A percentile compares a stretch with the other conserved stretches of the same genome.
Conservation (phyloP, 148 eudicot genomes). For the Persicaria tinctoria region DNA sequence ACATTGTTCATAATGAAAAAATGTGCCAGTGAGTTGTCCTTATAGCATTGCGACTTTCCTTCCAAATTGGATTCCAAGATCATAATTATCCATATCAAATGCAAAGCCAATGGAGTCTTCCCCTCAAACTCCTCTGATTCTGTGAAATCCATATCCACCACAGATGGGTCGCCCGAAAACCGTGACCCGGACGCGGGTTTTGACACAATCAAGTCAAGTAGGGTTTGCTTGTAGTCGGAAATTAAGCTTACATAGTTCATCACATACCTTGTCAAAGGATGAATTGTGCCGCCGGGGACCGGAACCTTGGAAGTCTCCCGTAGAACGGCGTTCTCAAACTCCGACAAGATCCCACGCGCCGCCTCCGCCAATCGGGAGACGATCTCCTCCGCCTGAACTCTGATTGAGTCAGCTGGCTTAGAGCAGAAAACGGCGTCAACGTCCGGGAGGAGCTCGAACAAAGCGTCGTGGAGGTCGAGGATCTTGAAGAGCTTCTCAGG, state of each 20-base stretch:
- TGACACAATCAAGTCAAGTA: conserved; percentile 65
- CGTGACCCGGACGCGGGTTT: conserved; percentile 63
- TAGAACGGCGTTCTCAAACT: conserved; percentile 80
- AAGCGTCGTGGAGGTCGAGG: conserved; percentile 64
- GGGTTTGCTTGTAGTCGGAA: conserved; percentile 74
- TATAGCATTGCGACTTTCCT: conserved; percentile 57
- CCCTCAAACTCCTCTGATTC: conserved; percentile 38
- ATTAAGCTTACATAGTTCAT: conserved; percentile 88
- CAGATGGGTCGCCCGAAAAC: conserved; percentile 43
- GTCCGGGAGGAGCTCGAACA: conserved; percentile 69
- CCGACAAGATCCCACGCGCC: conserved; percentile 72
- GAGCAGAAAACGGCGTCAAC: conserved; percentile 59
- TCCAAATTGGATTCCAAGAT: conserved; percentile 60
- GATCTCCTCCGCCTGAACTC: conserved; percentile 74
- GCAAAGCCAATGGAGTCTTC: conserved; percentile 53
- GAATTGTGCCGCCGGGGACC: conserved; percentile 86
- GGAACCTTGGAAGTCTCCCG: conserved; percentile 74
- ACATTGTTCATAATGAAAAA: conserved; percentile 88
- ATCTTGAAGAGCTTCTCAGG: conserved; percentile 87
- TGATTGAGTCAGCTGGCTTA: conserved; percentile 48
- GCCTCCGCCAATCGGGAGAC: conserved; percentile 75
- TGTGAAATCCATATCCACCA: conserved; percentile 51
- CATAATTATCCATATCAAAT: conserved; percentile 79
- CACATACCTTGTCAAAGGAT: conserved; percentile 92
- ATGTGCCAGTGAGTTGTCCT: conserved; percentile 51